Base-by-base conservation (phyloP, 352 stramenopile genomes). In the Globisporangium takayamanum region DNA sequence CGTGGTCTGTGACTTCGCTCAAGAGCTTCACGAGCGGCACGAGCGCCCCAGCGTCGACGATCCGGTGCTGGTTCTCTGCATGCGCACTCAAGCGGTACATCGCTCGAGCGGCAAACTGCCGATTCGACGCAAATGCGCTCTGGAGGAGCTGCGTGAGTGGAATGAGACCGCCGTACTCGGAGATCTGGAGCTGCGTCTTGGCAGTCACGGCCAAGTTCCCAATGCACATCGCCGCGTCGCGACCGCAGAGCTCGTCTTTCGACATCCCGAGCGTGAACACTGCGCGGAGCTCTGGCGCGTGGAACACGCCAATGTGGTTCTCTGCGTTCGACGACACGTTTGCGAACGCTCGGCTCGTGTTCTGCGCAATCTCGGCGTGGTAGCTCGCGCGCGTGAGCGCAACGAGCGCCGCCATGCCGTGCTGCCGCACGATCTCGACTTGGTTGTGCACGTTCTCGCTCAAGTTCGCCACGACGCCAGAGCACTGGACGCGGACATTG, bases 401-500 rank as follows among this genome's bases (percentile, higher is more conserved):
- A 20, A 86, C 81, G 8, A 96, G 83, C 3, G 78, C 76, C 42
- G 59, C 67, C 49, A 93, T 76, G n/a, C 78, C 78, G 5, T 69
- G 49, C 60, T 97, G 84, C 15, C 80, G 72, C 28, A 96, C 88
- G 48, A 98, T 76, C 48, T 73, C 74, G 20, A 94, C 62, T 66
- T 98, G 95, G 62, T 97, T 97, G 44, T 89, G 64, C 10, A 78
- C 85, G 59, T 97, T 94, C 64, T 98, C 95, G 41, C 84, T 94
- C 28, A 98, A 67, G 39, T 95, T 97, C 28, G 92, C 88, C 16
- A 98, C 73, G 5, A 85, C 71, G 1, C 89, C 92, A 8, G 92
- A 80, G 62, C 86, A 93, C 63, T 98, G 93, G 20, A 90, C 80
- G 16, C 93, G 78, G 1, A 98, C 64, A 54, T 97, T 87, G 45